These are phyloP conservation scores for Ascochyta rabiei DNA, from an alignment of 2,329 filamentous ascomycete species.

Conservation along the genomic window DNA sequence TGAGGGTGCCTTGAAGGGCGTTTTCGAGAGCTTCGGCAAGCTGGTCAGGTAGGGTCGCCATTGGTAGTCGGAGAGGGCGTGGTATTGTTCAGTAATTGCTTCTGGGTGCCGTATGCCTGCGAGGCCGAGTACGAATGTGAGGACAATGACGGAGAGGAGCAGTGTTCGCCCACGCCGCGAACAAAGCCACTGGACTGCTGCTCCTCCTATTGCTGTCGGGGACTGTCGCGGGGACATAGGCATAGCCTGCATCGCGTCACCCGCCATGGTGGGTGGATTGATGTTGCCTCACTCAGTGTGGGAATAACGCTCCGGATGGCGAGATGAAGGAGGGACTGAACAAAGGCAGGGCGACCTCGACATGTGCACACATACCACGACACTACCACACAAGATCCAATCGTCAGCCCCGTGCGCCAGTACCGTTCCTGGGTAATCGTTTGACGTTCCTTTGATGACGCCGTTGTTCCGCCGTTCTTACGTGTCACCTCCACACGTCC, in stretches of 20 bases:
- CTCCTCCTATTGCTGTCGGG: conserved; percentile 31
- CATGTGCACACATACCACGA: background rate
- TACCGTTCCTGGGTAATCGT: background rate
- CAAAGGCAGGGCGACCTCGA: background rate
- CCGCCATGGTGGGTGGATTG: conserved; percentile 22
- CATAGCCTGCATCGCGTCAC: conserved; percentile 32
- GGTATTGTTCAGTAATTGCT: conserved; percentile 36
- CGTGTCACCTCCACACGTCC: conserved; percentile 12
- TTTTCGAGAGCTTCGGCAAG: conserved; percentile 31
- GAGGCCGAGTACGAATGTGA: conserved; percentile 26
- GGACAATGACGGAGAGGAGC: conserved; percentile 26
- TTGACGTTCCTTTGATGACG: conserved; percentile 1
- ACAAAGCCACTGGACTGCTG: conserved; percentile 38
- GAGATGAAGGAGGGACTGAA: background rate
- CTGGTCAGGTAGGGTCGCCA: conserved; percentile 38
- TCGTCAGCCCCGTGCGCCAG: background rate
- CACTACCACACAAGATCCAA: background rate
- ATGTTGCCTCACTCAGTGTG: background rate
- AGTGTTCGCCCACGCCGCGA: conserved; percentile 39
- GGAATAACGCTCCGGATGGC: background rate
- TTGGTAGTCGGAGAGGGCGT: conserved; percentile 35
- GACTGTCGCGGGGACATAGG: conserved; percentile 35
- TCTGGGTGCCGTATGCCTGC: conserved; percentile 17
- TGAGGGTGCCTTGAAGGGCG: conserved; percentile 40
- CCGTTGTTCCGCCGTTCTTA: conserved; percentile 12